Conservation (phyloP, 768 basidiomycete species). For the Rubroboletus pulcherrimus region DNA sequence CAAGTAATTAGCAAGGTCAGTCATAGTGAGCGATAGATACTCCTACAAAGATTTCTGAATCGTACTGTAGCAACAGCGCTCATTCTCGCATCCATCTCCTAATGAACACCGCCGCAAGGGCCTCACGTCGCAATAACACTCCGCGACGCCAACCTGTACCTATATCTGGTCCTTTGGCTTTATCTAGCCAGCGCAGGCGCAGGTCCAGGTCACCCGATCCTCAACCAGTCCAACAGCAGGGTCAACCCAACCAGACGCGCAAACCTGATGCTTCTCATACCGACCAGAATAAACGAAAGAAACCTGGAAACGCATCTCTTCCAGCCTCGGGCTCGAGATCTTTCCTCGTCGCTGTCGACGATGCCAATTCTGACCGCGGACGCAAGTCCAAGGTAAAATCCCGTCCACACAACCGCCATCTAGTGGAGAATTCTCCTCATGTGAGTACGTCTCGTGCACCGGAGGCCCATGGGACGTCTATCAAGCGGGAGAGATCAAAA, state of each 20-base stretch:
- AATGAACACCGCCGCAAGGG: conserved; percentile 25
- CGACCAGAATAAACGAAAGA: conserved; percentile 32
- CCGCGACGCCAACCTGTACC: conserved; percentile 22
- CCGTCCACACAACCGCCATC: conserved; percentile 24
- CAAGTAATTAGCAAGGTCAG: conserved; percentile 6
- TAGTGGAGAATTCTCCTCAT: conserved; percentile 17
- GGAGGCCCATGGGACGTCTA: background rate
- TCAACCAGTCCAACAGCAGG: conserved; percentile 17
- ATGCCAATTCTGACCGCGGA: conserved; percentile 29
- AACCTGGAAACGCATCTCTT: conserved; percentile 13
- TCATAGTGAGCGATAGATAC: background rate
- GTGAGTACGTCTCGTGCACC: conserved; percentile 8
- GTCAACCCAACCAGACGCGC: conserved; percentile 3
- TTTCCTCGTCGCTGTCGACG: conserved; percentile 29
- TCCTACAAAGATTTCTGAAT: background rate
- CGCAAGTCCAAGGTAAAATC: conserved; percentile 30
- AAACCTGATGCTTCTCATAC: conserved; percentile 22
- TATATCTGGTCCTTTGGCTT: conserved; percentile 14
- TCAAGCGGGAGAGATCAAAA: conserved; percentile 34
- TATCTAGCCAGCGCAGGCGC: conserved; percentile 25
- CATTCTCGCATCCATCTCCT: background rate
- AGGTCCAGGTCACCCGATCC: conserved; percentile 37
- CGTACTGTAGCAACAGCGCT: background rate
- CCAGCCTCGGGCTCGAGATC: conserved; percentile 18
- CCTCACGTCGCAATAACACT: conserved; percentile 25